Evolutionary conservation across 805 yeast species (phyloP).

Genomic region (Starmerella tilneyi): DNA sequence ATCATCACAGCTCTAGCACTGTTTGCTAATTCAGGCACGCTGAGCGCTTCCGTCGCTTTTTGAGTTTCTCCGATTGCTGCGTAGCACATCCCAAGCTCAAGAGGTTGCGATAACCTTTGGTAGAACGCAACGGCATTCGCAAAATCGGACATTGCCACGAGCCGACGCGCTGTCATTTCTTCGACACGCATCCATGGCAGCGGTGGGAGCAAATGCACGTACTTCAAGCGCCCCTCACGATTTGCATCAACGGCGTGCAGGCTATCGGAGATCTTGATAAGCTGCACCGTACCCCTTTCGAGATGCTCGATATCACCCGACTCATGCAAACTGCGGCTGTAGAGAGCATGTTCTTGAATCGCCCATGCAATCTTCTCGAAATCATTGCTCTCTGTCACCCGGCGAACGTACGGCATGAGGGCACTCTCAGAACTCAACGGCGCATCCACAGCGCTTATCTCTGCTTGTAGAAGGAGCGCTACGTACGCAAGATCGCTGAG

Average conservation of each 20-base stretch:
- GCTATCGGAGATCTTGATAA: constrained; percentile 74
- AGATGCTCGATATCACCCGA: constrained; percentile 72
- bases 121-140: constrained; percentile 84
- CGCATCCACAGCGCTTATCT: constrained; percentile 61
- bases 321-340: constrained; percentile 84
- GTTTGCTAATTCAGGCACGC: constrained; percentile 50
- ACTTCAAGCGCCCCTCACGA: constrained; percentile 38
- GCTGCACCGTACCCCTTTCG: constrained; percentile 87
- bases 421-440: constrained; percentile 24
- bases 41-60: constrained; percentile 53
- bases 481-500: constrained; percentile 49
- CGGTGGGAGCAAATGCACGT: constrained; percentile 62
- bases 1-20: constrained; percentile 80
- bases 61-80: constrained; percentile 70
- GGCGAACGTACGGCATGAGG: constrained; percentile 58
- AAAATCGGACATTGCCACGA: constrained; percentile 72
- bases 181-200: constrained; percentile 83
- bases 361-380: constrained; percentile 53
- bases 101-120: constrained; percentile 60
- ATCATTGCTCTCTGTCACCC: constrained; percentile 50
- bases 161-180: constrained; percentile 69
- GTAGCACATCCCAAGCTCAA: constrained; percentile 82
- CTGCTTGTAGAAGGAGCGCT: constrained; percentile 61
- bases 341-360: constrained; percentile 66
- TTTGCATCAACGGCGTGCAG: not conserved